Evolutionary conservation across 495 filamentous ascomycete genomes (phyloP).

Genomic region (Sphaerosporella brunnea): DNA sequence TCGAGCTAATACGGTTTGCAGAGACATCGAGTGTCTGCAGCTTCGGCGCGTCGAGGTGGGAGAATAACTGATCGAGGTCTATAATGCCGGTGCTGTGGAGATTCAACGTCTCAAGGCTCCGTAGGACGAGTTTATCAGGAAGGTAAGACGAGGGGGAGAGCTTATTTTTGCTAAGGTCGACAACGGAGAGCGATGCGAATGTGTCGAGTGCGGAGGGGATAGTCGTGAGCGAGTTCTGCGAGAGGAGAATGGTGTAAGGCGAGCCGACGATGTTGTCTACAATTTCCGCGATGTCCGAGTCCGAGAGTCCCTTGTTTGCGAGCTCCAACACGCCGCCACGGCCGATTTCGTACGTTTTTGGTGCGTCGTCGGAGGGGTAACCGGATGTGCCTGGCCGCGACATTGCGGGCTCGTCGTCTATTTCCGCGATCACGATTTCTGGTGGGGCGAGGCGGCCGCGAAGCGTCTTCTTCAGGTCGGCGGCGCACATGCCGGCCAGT

Average conservation of each 20-base stretch:
- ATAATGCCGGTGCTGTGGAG: constrained; percentile 51
- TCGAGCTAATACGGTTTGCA: constrained; percentile 51
- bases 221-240: constrained; percentile 53
- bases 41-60: constrained; percentile 47
- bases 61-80: constrained; percentile 42
- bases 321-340: constrained; percentile 55
- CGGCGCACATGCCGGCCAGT: constrained; percentile 58
- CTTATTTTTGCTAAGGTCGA: constrained; percentile 69
- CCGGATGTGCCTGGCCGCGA: constrained; percentile 76
- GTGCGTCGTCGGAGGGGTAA: constrained; percentile 61
- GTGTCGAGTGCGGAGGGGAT: constrained; percentile 52
- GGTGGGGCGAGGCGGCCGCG: constrained; percentile 48
- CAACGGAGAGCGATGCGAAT: constrained; percentile 48
- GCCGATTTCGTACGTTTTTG: constrained; percentile 13
- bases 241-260: constrained; percentile 44
- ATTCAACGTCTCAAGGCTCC: constrained; percentile 55
- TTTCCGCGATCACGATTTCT: constrained; percentile 58
- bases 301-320: constrained; percentile 43
- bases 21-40: constrained; percentile 63
- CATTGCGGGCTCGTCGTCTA: constrained; percentile 56
- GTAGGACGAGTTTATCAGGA: constrained; percentile 45
- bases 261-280: constrained; percentile 30
- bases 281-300: constrained; percentile 31
- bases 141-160: constrained; percentile 46
- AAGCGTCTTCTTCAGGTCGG: constrained; percentile 64